Percentiles rank a stretch among this genome's conserved stretches.
phyloP scores from a whole-genome alignment of 306 rosid species.

The Sphenostylis stenocarpa region DNA sequence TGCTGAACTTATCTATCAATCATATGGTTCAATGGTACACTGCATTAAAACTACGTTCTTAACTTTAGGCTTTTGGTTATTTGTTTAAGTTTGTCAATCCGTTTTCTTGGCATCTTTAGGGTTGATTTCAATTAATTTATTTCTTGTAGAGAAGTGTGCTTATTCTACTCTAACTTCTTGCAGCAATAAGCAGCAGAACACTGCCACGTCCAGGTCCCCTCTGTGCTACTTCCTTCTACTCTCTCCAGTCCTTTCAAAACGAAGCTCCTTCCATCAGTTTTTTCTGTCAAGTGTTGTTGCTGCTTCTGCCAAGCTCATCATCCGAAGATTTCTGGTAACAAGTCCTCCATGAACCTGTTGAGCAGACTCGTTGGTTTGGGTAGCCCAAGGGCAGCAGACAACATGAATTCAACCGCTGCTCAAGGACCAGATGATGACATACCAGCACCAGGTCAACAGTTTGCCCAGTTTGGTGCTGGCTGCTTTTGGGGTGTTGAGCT shows the following conservation, averaged over 20 bases:
- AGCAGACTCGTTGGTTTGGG: slow-evolving; percentile 76
- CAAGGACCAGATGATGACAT: slow-evolving; percentile 78
- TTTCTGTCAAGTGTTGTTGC: slow-evolving; percentile 24
- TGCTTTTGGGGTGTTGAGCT: slow-evolving; percentile 97
- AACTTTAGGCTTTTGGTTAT: neutral
- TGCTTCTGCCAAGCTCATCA: slow-evolving; percentile 42
- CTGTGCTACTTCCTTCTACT: slow-evolving; percentile 13
- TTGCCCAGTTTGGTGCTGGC: slow-evolving; percentile 91
- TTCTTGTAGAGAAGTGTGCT: neutral
- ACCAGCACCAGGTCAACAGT: slow-evolving; percentile 75
- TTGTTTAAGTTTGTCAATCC: neutral
- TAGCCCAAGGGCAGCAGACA: slow-evolving; percentile 43
- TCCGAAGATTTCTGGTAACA: slow-evolving; percentile 34
- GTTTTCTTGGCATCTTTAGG: too few relatives aligned
- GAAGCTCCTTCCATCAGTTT: slow-evolving; percentile 26
- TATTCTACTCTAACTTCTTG: slow-evolving; percentile 46
- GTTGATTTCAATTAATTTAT: neutral
- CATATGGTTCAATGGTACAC: too few relatives aligned
- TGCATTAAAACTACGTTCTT: neutral
- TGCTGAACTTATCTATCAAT: neutral
- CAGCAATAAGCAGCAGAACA: slow-evolving; percentile 32
- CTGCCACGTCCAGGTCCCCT: slow-evolving; percentile 34
- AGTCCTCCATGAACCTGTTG: slow-evolving; percentile 68
- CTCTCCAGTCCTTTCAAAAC: slow-evolving; percentile 28
- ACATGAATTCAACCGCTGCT: slow-evolving; percentile 60